A percentile compares a stretch with the other conserved stretches of the same genome.
Conservation (phyloP, 768 basidiomycete species). For the Rhodotorula sphaerocarpa region DNA sequence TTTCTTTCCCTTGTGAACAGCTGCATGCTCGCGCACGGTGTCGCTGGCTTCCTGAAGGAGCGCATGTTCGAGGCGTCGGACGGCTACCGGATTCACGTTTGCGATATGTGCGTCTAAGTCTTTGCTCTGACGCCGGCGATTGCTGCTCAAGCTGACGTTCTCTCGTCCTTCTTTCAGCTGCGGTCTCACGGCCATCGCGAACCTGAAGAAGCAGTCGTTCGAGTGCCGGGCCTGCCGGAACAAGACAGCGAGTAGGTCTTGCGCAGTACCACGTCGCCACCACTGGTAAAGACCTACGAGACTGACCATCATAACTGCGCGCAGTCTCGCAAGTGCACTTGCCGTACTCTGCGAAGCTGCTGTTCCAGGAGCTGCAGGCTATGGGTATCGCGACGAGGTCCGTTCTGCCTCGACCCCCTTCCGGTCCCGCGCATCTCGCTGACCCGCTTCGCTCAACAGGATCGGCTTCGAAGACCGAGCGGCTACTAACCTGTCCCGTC, state of each 20-base stretch:
- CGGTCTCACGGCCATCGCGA: slow-evolving; percentile 92
- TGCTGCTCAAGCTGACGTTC: not conserved
- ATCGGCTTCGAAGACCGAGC: slow-evolving; percentile 31
- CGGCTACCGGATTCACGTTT: slow-evolving; percentile 88
- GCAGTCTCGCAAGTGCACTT: slow-evolving; percentile 50
- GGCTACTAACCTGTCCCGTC: slow-evolving; percentile 15
- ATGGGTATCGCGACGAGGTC: slow-evolving; percentile 70
- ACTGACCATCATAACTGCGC: not conserved
- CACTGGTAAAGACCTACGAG: slow-evolving; percentile 37
- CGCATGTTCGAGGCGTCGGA: slow-evolving; percentile 88
- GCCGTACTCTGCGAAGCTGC: slow-evolving; percentile 71
- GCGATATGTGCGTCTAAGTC: slow-evolving; percentile 68
- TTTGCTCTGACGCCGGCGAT: not conserved
- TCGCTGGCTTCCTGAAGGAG: slow-evolving; percentile 95
- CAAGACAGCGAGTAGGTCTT: slow-evolving; percentile 83
- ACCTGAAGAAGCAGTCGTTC: slow-evolving; percentile 98
- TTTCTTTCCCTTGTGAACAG: slow-evolving; percentile 55
- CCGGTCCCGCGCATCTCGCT: not conserved
- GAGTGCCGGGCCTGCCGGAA: slow-evolving; percentile 97
- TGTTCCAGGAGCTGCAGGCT: slow-evolving; percentile 71
- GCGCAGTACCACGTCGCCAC: too few relatives aligned
- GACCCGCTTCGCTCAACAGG: slow-evolving; percentile 13
- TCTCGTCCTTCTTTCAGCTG: slow-evolving; percentile 51
- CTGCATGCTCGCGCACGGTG: slow-evolving; percentile 99
- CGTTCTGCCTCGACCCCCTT: not conserved